These are phyloP conservation scores for Pseudozyma sp. DNA, from an alignment of 1,284 basidiomycete species.

Conservation along the genomic window DNA sequence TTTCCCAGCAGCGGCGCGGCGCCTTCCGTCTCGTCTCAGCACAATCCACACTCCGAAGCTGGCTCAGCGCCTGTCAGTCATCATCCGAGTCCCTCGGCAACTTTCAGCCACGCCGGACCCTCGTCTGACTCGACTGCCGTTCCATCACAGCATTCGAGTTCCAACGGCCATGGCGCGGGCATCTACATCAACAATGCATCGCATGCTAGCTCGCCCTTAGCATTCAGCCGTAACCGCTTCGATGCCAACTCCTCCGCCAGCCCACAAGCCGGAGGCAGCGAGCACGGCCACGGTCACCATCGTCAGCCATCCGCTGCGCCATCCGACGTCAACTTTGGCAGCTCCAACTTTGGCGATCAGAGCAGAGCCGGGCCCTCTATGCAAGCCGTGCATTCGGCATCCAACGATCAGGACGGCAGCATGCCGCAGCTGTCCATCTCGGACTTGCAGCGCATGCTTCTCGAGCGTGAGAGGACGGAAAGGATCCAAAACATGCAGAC, in stretches of 20 bases:
- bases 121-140: slow-evolving; percentile 12
- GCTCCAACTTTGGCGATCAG: slow-evolving; percentile 1
- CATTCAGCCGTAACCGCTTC: slow-evolving; percentile 36
- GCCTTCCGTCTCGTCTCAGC: slow-evolving; percentile 17
- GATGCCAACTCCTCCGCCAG: slow-evolving; percentile 34
- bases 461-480: slow-evolving; percentile 57
- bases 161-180: slow-evolving; percentile 6
- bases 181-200: slow-evolving; percentile 22
- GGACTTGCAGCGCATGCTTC: slow-evolving; percentile 53
- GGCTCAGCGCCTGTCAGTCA: slow-evolving; percentile 44
- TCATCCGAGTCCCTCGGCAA: slow-evolving; percentile 44
- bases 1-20: slow-evolving; percentile 25
- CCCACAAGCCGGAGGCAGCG: slow-evolving; percentile 20
- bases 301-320: slow-evolving; percentile 18
- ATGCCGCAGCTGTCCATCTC: slow-evolving; percentile 43
- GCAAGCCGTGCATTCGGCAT: slow-evolving; percentile 20
- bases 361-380: slow-evolving; percentile 4
- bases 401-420: slow-evolving; percentile 11
- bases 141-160: slow-evolving; percentile 7
- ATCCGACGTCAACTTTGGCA: slow-evolving; percentile 18
- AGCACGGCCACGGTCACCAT: slow-evolving; percentile 18
- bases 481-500: slow-evolving; percentile 62
- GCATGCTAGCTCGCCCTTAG: slow-evolving; percentile 36
- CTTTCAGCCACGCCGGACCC: slow-evolving; percentile 7
- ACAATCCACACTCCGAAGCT: slow-evolving; percentile 32